Conservation (phyloP, 1,284 basidiomycete genomes). For the Ganoderma sp. region DNA sequence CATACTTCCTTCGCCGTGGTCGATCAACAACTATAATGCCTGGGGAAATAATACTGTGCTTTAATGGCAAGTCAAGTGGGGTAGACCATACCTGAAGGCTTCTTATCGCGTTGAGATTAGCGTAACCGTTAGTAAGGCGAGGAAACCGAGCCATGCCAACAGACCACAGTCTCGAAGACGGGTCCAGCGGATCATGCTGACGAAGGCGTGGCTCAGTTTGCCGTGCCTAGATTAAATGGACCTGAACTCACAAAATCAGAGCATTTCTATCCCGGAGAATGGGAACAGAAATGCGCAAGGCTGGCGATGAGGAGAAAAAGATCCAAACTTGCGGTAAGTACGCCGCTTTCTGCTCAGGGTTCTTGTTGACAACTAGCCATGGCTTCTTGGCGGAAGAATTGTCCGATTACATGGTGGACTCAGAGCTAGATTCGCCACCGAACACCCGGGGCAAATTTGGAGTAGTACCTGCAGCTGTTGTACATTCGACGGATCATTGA, state of each 20-base stretch:
- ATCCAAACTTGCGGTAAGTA: not conserved
- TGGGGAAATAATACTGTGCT: not conserved
- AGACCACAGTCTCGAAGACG: not conserved
- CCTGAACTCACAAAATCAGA: not conserved
- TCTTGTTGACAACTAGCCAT: not conserved
- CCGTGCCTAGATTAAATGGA: not conserved
- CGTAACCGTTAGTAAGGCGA: not conserved
- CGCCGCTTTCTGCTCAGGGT: not conserved
- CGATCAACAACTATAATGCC: not conserved
- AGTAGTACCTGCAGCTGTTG: not conserved
- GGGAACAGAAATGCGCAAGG: not conserved
- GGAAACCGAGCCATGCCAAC: not conserved
- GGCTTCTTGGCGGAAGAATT: no score
- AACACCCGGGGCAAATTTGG: not conserved
- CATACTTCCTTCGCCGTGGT: not conserved
- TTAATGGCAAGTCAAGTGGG: not conserved
- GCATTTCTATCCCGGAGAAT: not conserved
- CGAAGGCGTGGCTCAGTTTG: not conserved
- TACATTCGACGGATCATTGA: not conserved
- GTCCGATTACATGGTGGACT: not conserved
- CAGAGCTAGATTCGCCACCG: not conserved
- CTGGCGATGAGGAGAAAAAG: not conserved
- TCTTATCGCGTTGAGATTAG: not conserved
- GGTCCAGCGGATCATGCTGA: not conserved
- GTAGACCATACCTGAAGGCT: not conserved